Evolutionary conservation across 176 grass and related monocot genomes (phyloP).

Genomic region (Oryza meridionalis): DNA sequence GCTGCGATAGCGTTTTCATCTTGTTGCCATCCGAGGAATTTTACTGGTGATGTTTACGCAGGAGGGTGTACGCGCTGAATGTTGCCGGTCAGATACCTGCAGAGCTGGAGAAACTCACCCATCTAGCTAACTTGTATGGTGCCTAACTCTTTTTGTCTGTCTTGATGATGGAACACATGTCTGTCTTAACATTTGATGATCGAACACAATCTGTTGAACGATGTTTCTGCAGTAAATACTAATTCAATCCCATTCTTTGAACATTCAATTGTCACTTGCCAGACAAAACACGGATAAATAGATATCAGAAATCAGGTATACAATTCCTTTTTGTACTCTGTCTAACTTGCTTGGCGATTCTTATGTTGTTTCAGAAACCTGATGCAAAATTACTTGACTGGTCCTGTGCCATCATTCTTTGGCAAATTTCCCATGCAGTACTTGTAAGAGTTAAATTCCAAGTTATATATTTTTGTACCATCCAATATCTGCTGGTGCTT

Average conservation of each 20-base stretch:
- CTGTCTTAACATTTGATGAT: too few species aligned
- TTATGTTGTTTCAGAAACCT: conserved; percentile 50
- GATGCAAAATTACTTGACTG: conserved; percentile 54
- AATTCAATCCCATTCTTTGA: neutral
- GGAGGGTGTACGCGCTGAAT: conserved; percentile 48
- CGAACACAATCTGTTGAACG: neutral
- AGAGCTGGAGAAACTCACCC: conserved; percentile 61
- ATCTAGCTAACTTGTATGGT: conserved; percentile 50
- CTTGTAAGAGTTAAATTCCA: conserved; percentile 39
- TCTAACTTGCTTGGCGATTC: neutral
- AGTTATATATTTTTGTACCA: neutral
- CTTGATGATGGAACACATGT: neutral
- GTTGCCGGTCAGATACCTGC: conserved; percentile 60
- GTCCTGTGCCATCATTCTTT: conserved; percentile 63
- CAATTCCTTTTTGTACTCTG: neutral
- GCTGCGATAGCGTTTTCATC: too few species aligned
- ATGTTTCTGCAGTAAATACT: neutral
- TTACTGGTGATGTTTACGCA: conserved; percentile 21
- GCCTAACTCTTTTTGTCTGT: neutral
- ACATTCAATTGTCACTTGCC: neutral
- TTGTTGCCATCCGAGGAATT: too few species aligned
- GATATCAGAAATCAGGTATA: too few species aligned
- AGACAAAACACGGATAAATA: too few species aligned
- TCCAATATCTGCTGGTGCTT: neutral
- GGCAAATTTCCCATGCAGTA: conserved; percentile 62